phyloP scores from a whole-genome alignment of 192 early-diverging fungal species.

The Coemansia brasiliensis region DNA sequence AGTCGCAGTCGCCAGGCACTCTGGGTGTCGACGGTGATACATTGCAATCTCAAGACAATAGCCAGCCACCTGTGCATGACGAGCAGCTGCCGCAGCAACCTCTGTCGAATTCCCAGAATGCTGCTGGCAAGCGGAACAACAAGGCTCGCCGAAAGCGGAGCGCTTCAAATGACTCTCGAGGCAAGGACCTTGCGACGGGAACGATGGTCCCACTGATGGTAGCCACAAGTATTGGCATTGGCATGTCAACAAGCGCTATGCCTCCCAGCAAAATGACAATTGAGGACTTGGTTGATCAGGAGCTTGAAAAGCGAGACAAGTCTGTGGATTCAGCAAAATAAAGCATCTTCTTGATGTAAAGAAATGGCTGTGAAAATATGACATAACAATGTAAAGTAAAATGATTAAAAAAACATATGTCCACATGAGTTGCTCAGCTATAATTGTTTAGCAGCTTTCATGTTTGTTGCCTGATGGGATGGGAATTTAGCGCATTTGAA shows the following conservation, averaged over 20 bases:
- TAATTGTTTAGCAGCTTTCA: too few species aligned
- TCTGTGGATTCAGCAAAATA: neutral
- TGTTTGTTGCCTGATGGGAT: too few species aligned
- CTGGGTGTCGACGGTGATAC: neutral
- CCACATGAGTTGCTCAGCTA: too few species aligned
- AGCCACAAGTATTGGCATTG: slow-evolving; percentile 50
- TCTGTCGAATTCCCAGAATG: slow-evolving; percentile 1
- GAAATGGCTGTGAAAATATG: too few species aligned
- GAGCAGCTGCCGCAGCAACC: slow-evolving; percentile 2
- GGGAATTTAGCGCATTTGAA: too few species aligned
- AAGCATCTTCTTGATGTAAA: neutral
- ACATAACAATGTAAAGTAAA: too few species aligned
- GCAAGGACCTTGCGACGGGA: slow-evolving; percentile 37
- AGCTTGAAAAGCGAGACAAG: slow-evolving; percentile 36
- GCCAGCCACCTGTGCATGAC: neutral
- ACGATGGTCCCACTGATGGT: slow-evolving; percentile 55
- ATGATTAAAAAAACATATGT: too few species aligned
- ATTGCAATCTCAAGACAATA: neutral
- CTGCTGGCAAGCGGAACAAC: slow-evolving; percentile 1
- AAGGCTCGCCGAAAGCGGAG: slow-evolving; percentile 35
- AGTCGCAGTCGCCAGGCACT: neutral
- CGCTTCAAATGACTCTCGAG: slow-evolving; percentile 22
- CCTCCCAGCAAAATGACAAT: slow-evolving; percentile 53
- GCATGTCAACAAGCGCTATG: slow-evolving; percentile 54
- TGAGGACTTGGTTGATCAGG: slow-evolving; percentile 50